These are phyloP conservation scores for Pyricularia sp. DNA, from an alignment of 2,329 filamentous ascomycete species.

Conservation along the genomic window DNA sequence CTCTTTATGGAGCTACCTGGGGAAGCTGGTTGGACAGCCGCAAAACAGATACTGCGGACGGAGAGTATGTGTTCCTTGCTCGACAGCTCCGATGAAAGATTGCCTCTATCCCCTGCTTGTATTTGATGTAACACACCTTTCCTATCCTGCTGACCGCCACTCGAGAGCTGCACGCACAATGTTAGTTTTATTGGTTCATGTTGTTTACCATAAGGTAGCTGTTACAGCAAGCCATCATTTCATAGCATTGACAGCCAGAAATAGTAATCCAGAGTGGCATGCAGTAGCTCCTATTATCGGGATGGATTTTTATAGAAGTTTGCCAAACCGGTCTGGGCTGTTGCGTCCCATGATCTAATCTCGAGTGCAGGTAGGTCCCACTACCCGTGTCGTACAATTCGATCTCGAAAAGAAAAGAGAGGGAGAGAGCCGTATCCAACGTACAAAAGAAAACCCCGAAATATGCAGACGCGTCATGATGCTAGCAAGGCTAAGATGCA, in stretches of 20 bases:
- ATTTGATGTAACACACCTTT: background rate
- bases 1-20: too few relatives aligned
- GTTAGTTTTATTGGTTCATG: background rate
- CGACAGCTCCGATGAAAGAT: background rate
- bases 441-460: too few relatives aligned
- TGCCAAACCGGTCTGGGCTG: background rate
- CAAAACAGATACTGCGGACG: background rate
- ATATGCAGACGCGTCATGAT: background rate
- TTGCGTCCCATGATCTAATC: background rate
- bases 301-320: background rate
- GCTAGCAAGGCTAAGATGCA: background rate
- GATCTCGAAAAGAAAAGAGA: background rate
- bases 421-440: background rate
- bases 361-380: too few relatives aligned
- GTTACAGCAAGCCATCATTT: background rate
- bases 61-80: background rate
- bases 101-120: background rate
- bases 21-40: too few relatives aligned
- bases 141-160: background rate
- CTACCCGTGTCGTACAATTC: background rate
- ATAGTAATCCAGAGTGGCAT: background rate
- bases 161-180: background rate
- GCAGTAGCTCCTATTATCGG: background rate
- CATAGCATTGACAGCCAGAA: background rate
- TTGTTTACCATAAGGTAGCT: background rate